Percentiles rank a stretch among this genome's conserved stretches.
Evolutionary conservation across 345 rosid genomes (phyloP).

Genomic region (Euphorbia pulcherrima): DNA sequence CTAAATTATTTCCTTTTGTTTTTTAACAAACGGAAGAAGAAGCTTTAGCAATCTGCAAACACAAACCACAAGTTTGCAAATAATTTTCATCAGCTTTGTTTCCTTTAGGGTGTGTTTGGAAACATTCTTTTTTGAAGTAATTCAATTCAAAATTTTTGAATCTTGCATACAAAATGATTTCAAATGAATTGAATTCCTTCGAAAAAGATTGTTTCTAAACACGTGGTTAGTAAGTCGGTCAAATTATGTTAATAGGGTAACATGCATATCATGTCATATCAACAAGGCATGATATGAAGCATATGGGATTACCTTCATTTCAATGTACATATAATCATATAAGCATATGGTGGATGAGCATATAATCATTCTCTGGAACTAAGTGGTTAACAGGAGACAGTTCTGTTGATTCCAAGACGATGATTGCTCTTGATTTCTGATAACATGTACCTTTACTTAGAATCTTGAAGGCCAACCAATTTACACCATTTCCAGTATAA

Average conservation of each 20-base stretch:
- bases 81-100: neutral
- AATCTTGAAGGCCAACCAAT: too few species aligned
- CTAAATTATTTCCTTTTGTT: neutral
- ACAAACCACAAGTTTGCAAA: constrained; percentile 1
- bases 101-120: too few species aligned
- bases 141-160: too few species aligned
- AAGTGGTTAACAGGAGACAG: neutral
- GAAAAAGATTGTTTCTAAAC: too few species aligned
- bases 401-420: neutral
- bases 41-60: neutral
- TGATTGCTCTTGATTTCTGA: too few species aligned
- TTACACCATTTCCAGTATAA: too few species aligned
- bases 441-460: too few species aligned
- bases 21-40: neutral
- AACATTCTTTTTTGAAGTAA: too few species aligned
- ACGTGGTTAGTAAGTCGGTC: neutral
- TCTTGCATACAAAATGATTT: too few species aligned
- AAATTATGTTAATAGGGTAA: neutral
- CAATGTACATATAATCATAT: too few species aligned
- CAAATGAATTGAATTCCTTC: too few species aligned
- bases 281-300: neutral
- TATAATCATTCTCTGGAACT: neutral
- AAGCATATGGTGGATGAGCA: neutral
- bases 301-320: neutral
- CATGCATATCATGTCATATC: neutral